Base-by-base conservation (phyloP, 2,329 filamentous ascomycete species). In the Lachnellula occidentalis region DNA sequence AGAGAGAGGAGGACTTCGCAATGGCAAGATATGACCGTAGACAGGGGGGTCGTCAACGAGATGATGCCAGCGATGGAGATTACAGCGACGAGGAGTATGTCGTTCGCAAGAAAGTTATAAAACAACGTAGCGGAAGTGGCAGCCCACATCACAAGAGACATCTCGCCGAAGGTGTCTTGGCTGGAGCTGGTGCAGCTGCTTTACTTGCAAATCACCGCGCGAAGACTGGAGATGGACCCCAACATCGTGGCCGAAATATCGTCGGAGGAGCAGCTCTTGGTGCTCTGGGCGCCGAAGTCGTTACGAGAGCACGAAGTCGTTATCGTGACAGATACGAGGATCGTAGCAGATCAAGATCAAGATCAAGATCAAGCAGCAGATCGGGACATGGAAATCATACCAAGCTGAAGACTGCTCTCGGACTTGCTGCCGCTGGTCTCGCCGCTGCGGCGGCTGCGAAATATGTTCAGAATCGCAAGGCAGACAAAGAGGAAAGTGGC, bases 401-500 rank as follows among this genome's bases (percentile, higher is more conserved):
- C 42, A 76, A 76, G 48, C 71, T 86, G 52, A 83, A 83, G 67
- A 83, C 80, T 1, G 82, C 81, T 21, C 72, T 86, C 21, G 83
- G 82, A 34, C 74, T 85, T 42, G 83, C 83, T 8, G 82, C 82
- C 9, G 81, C 83, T 21, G 82, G 82, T 15, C 73, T 86, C 22
- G 83, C 82, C 7, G 80, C 83, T 19, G 82, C 82, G 3, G 83
- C 82, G n/a, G 82, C 82, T 5, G 77, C 81, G 58, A 85, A 85
- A 65, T 85, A 84, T 64, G 79, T 81, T 66, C 78, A 84, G 58
- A 76, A 78, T 61, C 80, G 76, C 68, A 83, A 81, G 64, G 69
- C 78, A 45, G 80, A 85, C 45, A 81, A 78, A 64, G 82, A 84
- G 59, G 82, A 85, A 62, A 68, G 75, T 14, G 71, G 64, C 24